Base-by-base conservation (phyloP, 1,284 basidiomycete species). In the Sporisorium iseilematis-ciliati region DNA sequence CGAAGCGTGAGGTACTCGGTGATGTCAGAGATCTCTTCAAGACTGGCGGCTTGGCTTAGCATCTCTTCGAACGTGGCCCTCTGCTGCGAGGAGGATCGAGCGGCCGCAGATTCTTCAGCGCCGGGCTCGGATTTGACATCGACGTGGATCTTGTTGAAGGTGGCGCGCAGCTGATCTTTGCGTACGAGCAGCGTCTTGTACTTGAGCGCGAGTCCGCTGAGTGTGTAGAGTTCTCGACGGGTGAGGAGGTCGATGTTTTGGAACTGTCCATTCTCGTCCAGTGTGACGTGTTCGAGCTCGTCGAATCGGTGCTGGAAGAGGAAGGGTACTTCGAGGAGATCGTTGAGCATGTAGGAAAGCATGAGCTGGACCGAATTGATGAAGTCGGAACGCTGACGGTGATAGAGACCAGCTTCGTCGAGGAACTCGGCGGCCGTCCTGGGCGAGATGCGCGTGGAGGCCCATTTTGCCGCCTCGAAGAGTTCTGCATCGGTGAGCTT, bases 271-370 rank as follows among this genome's bases (percentile, higher is more conserved):
- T 75, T 60, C n/a, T 67, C 66, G 43, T 81, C 62, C 21, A 61
- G 49, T 35, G 65, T 77, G 59, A 93, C 92, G 84, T 91, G 90
- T 46, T 91, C 91, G 80, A 96, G 91, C 82, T 93, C 92, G 85
- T 99, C 97, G 53, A 93, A 90, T 81, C 94, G 93, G 87, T 98
- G 94, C 29, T 91, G 91, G 91, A 92, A 97, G 73, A 99, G 91
- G 85, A 95, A 97, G 0, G 97, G 94, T 8, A 97, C 94, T 84
- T 99, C 97, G 75, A 93, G 85, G 73, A 93, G 90, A 57, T 95
- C 91, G 57, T 94, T 88, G 85, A 98, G 95, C 71, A 99, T 89
- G 85, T 91, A 93, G 46, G 91, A 89, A 41, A 99, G 88, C 57
- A 92, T 91, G 65, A 89, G 90, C 3, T 91, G 91, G 65, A 99